A percentile compares a stretch with the other conserved stretches of the same genome.
phyloP scores from a whole-genome alignment of 257 asterid species.

The Henckelia pumila region DNA sequence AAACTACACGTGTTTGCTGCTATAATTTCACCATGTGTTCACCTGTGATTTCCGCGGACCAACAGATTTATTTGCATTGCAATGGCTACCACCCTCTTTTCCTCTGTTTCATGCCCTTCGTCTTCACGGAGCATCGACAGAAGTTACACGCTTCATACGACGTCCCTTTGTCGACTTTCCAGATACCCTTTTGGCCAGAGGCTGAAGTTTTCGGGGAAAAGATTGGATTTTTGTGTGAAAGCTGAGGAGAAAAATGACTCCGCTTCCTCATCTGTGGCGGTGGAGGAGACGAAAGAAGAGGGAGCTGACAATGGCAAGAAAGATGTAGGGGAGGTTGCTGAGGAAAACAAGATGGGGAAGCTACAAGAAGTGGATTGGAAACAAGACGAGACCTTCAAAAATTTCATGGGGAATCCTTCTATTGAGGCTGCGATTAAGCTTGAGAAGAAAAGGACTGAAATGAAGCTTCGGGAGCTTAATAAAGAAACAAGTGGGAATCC shows the following conservation, averaged over 20 bases:
- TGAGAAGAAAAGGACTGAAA: slow-evolving; percentile 87
- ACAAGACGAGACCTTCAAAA: slow-evolving; percentile 79
- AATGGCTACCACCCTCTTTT: slow-evolving; percentile 54
- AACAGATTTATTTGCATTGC: slow-evolving; percentile 11
- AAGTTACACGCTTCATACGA: slow-evolving; percentile 8
- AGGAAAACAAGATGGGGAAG: slow-evolving; percentile 42
- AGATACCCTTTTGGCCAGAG: slow-evolving; percentile 29
- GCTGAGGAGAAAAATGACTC: slow-evolving; percentile 49
- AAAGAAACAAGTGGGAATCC: slow-evolving; percentile 68
- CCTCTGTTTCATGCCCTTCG: slow-evolving; percentile 35
- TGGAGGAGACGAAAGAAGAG: slow-evolving; percentile 43
- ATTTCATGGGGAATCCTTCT: slow-evolving; percentile 93
- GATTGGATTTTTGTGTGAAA: slow-evolving; percentile 46
- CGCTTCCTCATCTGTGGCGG: slow-evolving; percentile 43
- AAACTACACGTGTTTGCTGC: slow-evolving; percentile 10
- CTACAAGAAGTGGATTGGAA: slow-evolving; percentile 94
- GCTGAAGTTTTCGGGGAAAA: slow-evolving; percentile 32
- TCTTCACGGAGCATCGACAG: slow-evolving; percentile 31
- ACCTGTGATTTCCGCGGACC: slow-evolving; percentile 5
- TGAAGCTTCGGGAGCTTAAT: slow-evolving; percentile 74
- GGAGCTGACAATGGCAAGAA: slow-evolving; percentile 23
- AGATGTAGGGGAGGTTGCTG: too few relatives aligned
- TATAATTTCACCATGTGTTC: slow-evolving; percentile 8
- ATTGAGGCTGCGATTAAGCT: slow-evolving; percentile 97
- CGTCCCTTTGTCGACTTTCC: slow-evolving; percentile 23